Evolutionary conservation across 2,329 filamentous ascomycete species (phyloP).

Genomic region (Stachybotrys elegans): DNA sequence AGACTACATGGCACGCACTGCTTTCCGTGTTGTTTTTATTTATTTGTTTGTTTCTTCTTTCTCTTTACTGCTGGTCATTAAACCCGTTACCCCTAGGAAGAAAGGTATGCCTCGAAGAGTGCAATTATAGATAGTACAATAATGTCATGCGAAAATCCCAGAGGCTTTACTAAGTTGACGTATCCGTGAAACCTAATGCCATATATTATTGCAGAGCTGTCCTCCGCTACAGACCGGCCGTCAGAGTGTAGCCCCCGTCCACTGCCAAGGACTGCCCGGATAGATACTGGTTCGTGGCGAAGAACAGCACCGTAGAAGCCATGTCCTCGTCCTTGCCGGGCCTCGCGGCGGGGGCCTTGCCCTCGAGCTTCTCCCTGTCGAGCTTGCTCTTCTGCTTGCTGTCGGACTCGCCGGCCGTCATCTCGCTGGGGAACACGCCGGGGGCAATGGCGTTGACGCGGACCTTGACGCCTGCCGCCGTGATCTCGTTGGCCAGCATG

Average conservation of each 20-base stretch:
- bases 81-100: too few species aligned
- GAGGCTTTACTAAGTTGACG: too few species aligned
- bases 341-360: slow-evolving; percentile 58
- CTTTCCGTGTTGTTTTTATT: too few species aligned
- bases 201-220: background rate
- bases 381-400: slow-evolving; percentile 53
- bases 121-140: too few species aligned
- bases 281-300: slow-evolving; percentile 37
- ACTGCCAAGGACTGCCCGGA: slow-evolving; percentile 38
- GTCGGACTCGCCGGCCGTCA: slow-evolving; percentile 52
- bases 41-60: too few species aligned
- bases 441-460: slow-evolving; percentile 72
- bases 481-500: slow-evolving; percentile 59
- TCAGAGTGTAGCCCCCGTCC: slow-evolving; percentile 39
- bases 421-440: slow-evolving; percentile 66
- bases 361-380: slow-evolving; percentile 50
- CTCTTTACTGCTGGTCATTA: too few species aligned
- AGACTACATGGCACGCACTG: too few species aligned
- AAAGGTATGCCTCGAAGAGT: too few species aligned
- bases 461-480: slow-evolving; percentile 52
- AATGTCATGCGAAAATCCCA: too few species aligned
- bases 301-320: slow-evolving; percentile 59
- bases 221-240: slow-evolving; percentile 24
- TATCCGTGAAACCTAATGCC: background rate
- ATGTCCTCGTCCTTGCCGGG: slow-evolving; percentile 69